phyloP scores from a whole-genome alignment of 2,329 filamentous ascomycete species.

The Penicillium concentricum region DNA sequence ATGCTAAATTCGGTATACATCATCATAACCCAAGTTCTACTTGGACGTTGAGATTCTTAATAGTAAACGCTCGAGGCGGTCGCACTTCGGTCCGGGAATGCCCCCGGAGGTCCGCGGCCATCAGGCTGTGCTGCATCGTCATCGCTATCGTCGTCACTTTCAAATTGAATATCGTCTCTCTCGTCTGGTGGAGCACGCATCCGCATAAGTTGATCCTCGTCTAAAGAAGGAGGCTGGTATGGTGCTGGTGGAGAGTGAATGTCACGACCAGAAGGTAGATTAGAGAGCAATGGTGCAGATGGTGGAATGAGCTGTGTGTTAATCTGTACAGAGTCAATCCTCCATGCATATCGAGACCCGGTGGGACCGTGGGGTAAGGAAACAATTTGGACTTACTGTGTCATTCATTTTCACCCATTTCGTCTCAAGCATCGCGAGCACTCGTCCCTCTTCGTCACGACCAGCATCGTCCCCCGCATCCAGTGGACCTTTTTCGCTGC shows the following conservation, averaged over 20 bases:
- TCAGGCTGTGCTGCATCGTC: conserved; percentile 25
- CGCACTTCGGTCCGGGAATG: conserved; percentile 37
- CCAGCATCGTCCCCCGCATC: conserved; percentile 72
- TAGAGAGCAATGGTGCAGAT: conserved; percentile 67
- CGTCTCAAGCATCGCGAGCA: conserved; percentile 79
- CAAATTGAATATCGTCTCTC: conserved; percentile 35
- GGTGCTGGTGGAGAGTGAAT: conserved; percentile 68
- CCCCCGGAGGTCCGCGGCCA: conserved; percentile 29
- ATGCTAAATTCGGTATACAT: not conserved
- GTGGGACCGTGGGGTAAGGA: no score
- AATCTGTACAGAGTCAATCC: conserved; percentile 53
- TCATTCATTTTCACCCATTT: conserved; percentile 96
- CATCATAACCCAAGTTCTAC: not conserved
- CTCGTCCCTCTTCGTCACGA: conserved; percentile 75
- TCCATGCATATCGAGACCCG: not conserved
- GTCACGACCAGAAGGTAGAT: conserved; percentile 84
- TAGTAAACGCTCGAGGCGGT: conserved; percentile 36
- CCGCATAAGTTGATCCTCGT: conserved; percentile 58
- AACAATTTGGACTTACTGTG: conserved; percentile 60
- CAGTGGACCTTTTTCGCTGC: conserved; percentile 32
- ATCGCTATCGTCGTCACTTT: conserved; percentile 49
- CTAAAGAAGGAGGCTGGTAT: conserved; percentile 66
- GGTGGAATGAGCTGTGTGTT: conserved; percentile 76
- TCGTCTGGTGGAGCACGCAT: conserved; percentile 59
- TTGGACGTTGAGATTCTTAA: conserved; percentile 15